Conservation (phyloP, 1,284 basidiomycete species). For the Rhodotorula glutinis region DNA sequence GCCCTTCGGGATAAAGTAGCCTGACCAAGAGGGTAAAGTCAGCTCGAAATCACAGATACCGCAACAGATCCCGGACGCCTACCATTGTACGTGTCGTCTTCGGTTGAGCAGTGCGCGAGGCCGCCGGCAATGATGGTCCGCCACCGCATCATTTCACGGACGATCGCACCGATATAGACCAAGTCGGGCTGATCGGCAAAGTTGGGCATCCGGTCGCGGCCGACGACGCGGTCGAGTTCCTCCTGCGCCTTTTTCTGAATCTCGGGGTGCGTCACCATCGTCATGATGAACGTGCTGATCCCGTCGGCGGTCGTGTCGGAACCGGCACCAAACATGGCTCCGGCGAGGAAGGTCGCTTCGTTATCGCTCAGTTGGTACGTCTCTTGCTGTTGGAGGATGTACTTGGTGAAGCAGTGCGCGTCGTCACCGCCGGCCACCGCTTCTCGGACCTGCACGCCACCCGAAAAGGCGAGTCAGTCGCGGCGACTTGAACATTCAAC, state of each 20-base stretch:
- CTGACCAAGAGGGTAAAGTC: too few relatives aligned
- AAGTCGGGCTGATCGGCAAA: constrained; percentile 45
- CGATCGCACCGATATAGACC: constrained; percentile 44
- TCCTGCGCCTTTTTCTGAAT: constrained; percentile 38
- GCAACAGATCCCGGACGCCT: background rate
- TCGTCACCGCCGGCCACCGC: constrained; percentile 30
- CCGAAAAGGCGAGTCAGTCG: background rate
- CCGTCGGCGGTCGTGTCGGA: constrained; percentile 43
- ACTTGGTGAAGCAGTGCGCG: constrained; percentile 43
- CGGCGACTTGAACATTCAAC: background rate
- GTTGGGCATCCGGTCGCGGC: constrained; percentile 41
- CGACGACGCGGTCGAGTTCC: constrained; percentile 46
- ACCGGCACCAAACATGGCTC: constrained; percentile 38
- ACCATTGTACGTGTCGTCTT: constrained; percentile 46
- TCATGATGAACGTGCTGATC: constrained; percentile 38
- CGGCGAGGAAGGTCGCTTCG: constrained; percentile 44
- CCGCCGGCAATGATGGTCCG: constrained; percentile 47
- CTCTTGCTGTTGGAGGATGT: constrained; percentile 40
- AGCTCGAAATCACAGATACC: too few relatives aligned
- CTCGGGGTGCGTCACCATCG: constrained; percentile 30
- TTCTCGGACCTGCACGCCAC: constrained; percentile 4
- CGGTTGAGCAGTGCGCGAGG: constrained; percentile 41
- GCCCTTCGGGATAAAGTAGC: constrained; percentile 46
- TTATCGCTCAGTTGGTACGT: constrained; percentile 41
- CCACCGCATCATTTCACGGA: constrained; percentile 47